phyloP scores from a whole-genome alignment of 1,139 yeast species.

The Magnusiomyces sp. region DNA sequence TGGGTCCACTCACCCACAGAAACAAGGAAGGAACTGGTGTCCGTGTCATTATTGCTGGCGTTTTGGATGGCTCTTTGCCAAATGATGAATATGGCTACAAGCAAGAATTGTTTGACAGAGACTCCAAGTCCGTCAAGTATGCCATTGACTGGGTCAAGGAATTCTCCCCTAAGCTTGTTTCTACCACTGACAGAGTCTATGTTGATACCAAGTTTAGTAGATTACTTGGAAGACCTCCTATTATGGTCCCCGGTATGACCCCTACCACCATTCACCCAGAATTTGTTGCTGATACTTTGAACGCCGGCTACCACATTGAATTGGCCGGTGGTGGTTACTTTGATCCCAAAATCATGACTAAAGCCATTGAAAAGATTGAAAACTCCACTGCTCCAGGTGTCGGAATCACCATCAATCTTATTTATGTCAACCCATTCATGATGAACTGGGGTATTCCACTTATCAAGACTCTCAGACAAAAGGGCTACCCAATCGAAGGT shows the following conservation, averaged over 20 bases:
- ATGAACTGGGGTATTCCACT: constrained; percentile 98
- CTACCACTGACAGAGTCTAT: constrained; percentile 51
- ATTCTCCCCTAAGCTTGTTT: constrained; percentile 76
- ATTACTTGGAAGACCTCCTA: constrained; percentile 88
- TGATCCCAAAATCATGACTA: constrained; percentile 56
- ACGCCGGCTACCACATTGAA: constrained; percentile 96
- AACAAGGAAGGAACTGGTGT: constrained; percentile 98
- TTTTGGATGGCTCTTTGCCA: constrained; percentile 56
- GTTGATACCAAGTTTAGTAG: constrained; percentile 94
- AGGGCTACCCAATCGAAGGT: constrained; percentile 93
- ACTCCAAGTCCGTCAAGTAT: constrained; percentile 56
- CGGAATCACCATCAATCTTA: constrained; percentile 84
- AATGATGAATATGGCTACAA: constrained; percentile 90
- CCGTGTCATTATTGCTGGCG: constrained; percentile 88
- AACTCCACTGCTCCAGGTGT: constrained; percentile 60
- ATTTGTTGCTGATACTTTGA: constrained; percentile 84
- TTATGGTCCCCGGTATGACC: constrained; percentile 99
- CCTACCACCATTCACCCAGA: constrained; percentile 95
- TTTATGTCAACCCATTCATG: constrained; percentile 95
- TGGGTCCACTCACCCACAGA: constrained; percentile 92
- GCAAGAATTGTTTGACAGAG: constrained; percentile 82
- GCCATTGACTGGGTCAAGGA: constrained; percentile 90
- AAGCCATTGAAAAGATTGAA: constrained; percentile 63
- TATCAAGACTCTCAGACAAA: constrained; percentile 77
- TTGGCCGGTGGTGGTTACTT: constrained; percentile 99